Percentiles rank a stretch among this genome's conserved stretches.
These are phyloP conservation scores for Aspergillus campestris DNA, from an alignment of 495 filamentous ascomycete genomes.

Conservation along the genomic window DNA sequence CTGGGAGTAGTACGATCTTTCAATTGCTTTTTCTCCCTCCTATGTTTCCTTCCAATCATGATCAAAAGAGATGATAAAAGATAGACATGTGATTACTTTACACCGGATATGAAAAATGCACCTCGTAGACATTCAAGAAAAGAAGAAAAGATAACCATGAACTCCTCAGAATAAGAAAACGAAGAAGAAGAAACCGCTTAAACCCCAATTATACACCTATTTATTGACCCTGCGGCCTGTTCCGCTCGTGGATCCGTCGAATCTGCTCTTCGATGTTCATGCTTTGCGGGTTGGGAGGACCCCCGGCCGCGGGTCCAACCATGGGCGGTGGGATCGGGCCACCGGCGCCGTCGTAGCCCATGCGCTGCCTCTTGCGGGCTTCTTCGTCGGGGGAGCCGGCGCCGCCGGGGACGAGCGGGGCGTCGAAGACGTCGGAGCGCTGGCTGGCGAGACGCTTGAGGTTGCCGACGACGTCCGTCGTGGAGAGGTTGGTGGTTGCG, in stretches of 20 bases:
- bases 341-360: slow-evolving; percentile 36
- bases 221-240: slow-evolving; percentile 14
- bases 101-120: too few relatives aligned
- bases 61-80: too few relatives aligned
- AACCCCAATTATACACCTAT: not conserved
- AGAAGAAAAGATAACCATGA: too few relatives aligned
- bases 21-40: too few relatives aligned
- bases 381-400: slow-evolving; percentile 51
- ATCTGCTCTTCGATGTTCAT: slow-evolving; percentile 45
- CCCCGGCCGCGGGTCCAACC: slow-evolving; percentile 18
- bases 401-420: slow-evolving; percentile 18
- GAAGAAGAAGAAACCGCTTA: too few relatives aligned
- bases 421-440: slow-evolving; percentile 84
- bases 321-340: slow-evolving; percentile 15
- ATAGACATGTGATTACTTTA: too few relatives aligned
- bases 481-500: slow-evolving; percentile 80
- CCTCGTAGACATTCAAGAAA: too few relatives aligned
- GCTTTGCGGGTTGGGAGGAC: slow-evolving; percentile 29
- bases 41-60: too few relatives aligned
- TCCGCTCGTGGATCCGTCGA: slow-evolving; percentile 38
- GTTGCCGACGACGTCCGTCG: slow-evolving; percentile 82
- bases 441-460: slow-evolving; percentile 95
- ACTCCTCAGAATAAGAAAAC: too few relatives aligned
- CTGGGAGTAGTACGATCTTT: too few relatives aligned
- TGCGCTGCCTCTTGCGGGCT: slow-evolving; percentile 63